Percentiles rank a stretch among this genome's conserved stretches.
Evolutionary conservation across 73 alveolate species (phyloP).

Genomic region (Paramecium sexaurelia): DNA sequence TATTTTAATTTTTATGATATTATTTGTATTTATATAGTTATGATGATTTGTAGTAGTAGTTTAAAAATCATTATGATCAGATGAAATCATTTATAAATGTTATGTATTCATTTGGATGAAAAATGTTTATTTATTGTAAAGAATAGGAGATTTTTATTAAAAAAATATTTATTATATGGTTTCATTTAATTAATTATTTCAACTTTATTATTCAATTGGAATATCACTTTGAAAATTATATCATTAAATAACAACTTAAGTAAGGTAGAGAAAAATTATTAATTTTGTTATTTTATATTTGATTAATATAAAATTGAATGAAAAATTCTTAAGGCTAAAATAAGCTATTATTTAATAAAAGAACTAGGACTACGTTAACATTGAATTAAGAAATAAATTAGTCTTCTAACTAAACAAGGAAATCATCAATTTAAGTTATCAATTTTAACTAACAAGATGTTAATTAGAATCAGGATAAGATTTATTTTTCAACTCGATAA

Average conservation of each 20-base stretch:
- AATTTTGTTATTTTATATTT: not conserved
- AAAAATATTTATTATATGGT: too few species aligned
- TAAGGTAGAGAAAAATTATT: not conserved
- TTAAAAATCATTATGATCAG: too few species aligned
- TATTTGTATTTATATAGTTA: too few species aligned
- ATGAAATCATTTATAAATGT: too few species aligned
- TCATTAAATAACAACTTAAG: not conserved
- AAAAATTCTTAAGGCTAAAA: slow-evolving; percentile 1
- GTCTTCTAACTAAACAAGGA: not conserved
- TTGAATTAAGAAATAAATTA: not conserved
- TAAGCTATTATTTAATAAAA: not conserved
- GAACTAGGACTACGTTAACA: not conserved
- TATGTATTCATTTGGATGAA: too few species aligned
- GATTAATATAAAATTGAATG: not conserved
- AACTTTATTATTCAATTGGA: too few species aligned
- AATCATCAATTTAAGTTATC: slow-evolving; percentile 4
- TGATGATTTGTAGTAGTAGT: too few species aligned
- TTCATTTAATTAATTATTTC: too few species aligned
- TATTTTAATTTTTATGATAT: too few species aligned
- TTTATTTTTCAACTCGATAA: slow-evolving; percentile 19
- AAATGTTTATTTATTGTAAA: too few species aligned
- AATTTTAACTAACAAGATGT: not conserved
- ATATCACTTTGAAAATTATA: too few species aligned
- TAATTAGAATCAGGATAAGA: not conserved
- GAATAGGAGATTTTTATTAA: too few species aligned